Percentiles rank a stretch among this genome's conserved stretches.
Conservation (phyloP, 2,329 filamentous ascomycete species). For the Colletotrichum liaoningense region DNA sequence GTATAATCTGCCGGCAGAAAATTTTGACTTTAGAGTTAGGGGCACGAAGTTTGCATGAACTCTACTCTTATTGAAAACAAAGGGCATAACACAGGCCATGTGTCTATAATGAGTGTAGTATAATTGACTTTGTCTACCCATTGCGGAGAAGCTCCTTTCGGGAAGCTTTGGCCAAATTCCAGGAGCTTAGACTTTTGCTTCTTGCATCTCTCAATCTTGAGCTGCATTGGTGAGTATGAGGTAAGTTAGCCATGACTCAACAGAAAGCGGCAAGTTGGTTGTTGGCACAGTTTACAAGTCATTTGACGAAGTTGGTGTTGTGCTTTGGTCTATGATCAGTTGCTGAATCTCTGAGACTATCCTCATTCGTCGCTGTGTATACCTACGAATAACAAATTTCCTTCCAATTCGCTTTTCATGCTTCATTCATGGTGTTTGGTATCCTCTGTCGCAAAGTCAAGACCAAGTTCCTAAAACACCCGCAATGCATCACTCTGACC, state of each 20-base stretch:
- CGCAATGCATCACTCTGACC: neutral
- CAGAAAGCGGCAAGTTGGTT: neutral
- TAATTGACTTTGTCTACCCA: conserved; percentile 10
- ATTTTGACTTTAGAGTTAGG: conserved; percentile 1
- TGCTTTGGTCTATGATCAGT: neutral
- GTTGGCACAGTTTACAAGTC: neutral
- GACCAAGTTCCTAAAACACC: neutral
- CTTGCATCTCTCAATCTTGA: neutral
- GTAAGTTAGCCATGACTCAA: neutral
- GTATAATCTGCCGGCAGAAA: neutral
- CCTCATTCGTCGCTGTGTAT: neutral
- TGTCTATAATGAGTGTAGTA: neutral
- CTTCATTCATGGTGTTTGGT: neutral
- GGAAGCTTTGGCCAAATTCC: neutral
- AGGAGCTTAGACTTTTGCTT: neutral
- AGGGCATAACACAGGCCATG: neutral
- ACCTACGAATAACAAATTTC: neutral
- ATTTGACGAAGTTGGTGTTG: neutral
- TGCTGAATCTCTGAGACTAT: neutral
- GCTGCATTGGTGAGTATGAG: neutral
- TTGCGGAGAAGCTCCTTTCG: neutral
- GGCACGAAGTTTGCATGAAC: neutral
- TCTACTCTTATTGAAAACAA: neutral
- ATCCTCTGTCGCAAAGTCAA: neutral
- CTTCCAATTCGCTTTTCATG: neutral